Evolutionary conservation across 2,329 filamentous ascomycete genomes (phyloP).

Genomic region (Moelleriella libera): DNA sequence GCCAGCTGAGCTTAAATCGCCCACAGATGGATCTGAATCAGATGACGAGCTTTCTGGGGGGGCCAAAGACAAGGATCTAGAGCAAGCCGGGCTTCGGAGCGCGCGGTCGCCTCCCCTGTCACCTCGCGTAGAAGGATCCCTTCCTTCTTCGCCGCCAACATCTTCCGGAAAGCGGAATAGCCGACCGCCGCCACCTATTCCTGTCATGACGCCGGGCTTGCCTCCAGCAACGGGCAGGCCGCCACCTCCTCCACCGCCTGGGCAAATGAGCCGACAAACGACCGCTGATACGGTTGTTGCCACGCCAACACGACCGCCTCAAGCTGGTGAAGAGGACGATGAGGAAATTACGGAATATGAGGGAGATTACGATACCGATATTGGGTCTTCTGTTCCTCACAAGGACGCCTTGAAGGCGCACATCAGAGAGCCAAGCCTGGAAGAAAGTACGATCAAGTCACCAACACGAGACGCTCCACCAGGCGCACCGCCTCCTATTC

Average conservation of each 20-base stretch:
- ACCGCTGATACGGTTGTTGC: slow-evolving; percentile 38
- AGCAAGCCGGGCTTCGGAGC: slow-evolving; percentile 19
- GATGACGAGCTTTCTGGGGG: slow-evolving; percentile 68
- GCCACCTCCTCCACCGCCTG: slow-evolving; percentile 52
- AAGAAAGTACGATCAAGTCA: slow-evolving; percentile 51
- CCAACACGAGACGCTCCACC: slow-evolving; percentile 31
- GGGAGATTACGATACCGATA: slow-evolving; percentile 95
- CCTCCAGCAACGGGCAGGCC: slow-evolving; percentile 42
- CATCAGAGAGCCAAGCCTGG: slow-evolving; percentile 60
- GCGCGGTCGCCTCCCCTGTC: slow-evolving; percentile 19
- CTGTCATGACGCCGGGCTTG: slow-evolving; percentile 32
- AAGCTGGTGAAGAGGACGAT: slow-evolving; percentile 48
- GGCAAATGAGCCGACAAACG: slow-evolving; percentile 39
- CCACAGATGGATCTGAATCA: slow-evolving; percentile 69
- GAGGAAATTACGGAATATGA: slow-evolving; percentile 89
- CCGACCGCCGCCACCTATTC: slow-evolving; percentile 46
- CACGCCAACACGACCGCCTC: slow-evolving; percentile 25
- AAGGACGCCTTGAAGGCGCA: slow-evolving; percentile 86
- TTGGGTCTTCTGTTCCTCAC: slow-evolving; percentile 82
- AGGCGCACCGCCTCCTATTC: slow-evolving; percentile 40
- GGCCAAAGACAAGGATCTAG: slow-evolving; percentile 24
- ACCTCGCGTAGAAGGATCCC: slow-evolving; percentile 23
- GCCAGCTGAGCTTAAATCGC: slow-evolving; percentile 39
- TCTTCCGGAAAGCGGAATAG: slow-evolving; percentile 35
- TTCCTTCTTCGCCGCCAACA: slow-evolving; percentile 29